Conservation (phyloP, 2,329 filamentous ascomycete species). For the Colletotrichum sp. region DNA sequence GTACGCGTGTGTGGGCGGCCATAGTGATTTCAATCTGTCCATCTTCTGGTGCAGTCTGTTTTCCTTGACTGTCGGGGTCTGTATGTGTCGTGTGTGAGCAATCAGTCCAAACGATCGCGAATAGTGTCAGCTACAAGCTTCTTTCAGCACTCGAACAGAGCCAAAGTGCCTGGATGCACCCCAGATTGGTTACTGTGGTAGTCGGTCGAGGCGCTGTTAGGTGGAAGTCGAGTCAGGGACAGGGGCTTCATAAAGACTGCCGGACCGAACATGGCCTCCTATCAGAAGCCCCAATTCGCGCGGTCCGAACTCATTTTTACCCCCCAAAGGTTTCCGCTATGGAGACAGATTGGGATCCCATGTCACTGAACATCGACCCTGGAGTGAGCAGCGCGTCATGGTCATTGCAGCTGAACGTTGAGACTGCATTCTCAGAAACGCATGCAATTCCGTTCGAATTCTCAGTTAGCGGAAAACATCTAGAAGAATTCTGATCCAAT, state of each 20-base stretch:
- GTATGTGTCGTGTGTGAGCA: too few species aligned
- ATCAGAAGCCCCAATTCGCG: background rate
- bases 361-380: background rate
- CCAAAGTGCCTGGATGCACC: background rate
- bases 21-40: background rate
- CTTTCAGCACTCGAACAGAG: background rate
- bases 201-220: background rate
- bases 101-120: background rate
- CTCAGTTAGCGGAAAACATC: background rate
- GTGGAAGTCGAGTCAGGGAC: background rate
- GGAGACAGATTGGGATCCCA: background rate
- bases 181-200: background rate
- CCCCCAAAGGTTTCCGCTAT: background rate
- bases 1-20: background rate
- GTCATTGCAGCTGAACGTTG: background rate
- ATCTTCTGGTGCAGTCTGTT: background rate
- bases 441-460: background rate
- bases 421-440: background rate
- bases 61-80: too few species aligned
- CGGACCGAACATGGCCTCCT: background rate
- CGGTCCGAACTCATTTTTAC: background rate
- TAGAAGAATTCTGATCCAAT: background rate
- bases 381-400: background rate
- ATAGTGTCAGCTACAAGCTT: background rate
- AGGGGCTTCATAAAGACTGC: background rate